These are phyloP conservation scores for Candida morakotiae DNA, from an alignment of 805 yeast species.

Conservation along the genomic window DNA sequence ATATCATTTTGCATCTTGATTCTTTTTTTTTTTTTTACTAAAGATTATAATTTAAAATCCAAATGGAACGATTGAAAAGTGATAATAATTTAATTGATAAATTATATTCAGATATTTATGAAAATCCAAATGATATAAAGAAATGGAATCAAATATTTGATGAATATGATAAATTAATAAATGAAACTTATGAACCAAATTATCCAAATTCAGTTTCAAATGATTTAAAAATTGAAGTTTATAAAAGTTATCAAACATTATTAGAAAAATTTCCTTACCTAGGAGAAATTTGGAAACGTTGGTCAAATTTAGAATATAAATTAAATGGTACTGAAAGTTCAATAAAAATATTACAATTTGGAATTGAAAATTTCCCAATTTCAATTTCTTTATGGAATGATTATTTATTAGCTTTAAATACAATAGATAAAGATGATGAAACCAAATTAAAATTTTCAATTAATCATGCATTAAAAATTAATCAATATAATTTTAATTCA, in stretches of 20 bases:
- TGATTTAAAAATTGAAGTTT: conserved; percentile 17
- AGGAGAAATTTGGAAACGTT: conserved; percentile 62
- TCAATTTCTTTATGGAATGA: conserved; percentile 70
- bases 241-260: conserved; percentile 24
- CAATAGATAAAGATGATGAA: conserved; percentile 27
- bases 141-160: conserved; percentile 39
- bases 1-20: conserved; percentile 1
- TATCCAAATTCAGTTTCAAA: conserved; percentile 9
- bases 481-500: conserved; percentile 72
- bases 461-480: conserved; percentile 40
- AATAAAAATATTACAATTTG: conserved; percentile 37
- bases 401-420: conserved; percentile 50
- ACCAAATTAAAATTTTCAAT: conserved; percentile 39
- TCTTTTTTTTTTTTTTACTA: conserved; percentile 1
- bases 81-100: neutral
- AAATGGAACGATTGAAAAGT: no score
- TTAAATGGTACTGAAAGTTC: conserved; percentile 50
- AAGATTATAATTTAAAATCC: neutral
- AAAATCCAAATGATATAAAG: conserved; percentile 27
- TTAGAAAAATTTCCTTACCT: conserved; percentile 56
- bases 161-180: conserved; percentile 19
- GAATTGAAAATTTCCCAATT: conserved; percentile 49
- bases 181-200: conserved; percentile 10
- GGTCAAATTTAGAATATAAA: conserved; percentile 51
- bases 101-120: neutral